phyloP scores from a whole-genome alignment of 768 basidiomycete genomes.

The Daedalea quercina region DNA sequence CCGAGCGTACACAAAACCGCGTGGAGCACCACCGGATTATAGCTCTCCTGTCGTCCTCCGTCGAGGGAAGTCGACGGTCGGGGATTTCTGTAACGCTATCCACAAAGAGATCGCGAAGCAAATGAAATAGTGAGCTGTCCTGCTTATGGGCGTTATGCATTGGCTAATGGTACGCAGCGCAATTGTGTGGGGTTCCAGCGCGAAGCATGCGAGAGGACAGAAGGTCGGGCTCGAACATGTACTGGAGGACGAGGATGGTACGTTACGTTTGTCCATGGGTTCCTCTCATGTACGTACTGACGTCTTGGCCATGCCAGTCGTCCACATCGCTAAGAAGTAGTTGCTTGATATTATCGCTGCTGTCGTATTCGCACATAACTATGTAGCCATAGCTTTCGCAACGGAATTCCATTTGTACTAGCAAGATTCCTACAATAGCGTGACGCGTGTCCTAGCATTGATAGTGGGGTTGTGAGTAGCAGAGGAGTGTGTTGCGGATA shows the following conservation, averaged over 20 bases:
- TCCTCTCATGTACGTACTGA: not conserved
- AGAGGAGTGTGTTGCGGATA: not conserved
- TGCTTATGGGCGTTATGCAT: too few relatives aligned
- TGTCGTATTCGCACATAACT: not conserved
- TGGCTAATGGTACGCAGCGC: constrained; percentile 40
- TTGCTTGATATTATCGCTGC: not conserved
- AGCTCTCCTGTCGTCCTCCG: constrained; percentile 82
- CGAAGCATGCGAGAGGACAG: constrained; percentile 96
- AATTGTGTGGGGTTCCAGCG: constrained; percentile 93
- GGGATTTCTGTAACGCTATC: constrained; percentile 89
- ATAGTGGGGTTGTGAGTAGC: not conserved
- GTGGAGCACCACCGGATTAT: constrained; percentile 89
- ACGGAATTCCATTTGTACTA: not conserved
- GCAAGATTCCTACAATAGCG: not conserved
- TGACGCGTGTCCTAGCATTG: too few relatives aligned
- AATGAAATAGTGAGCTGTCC: constrained; percentile 78
- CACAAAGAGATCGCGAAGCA: constrained; percentile 98
- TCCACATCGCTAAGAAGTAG: constrained; percentile 21
- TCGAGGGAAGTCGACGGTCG: constrained; percentile 55
- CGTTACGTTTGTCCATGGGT: constrained; percentile 17
- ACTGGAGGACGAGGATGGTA: constrained; percentile 85
- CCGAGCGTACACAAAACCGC: constrained; percentile 94
- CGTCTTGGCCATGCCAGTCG: constrained; percentile 7
- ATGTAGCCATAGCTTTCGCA: not conserved
- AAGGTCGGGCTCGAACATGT: constrained; percentile 88